Evolutionary conservation across 1,284 basidiomycete genomes (phyloP).

Genomic region (Pseudozyma sp.): DNA sequence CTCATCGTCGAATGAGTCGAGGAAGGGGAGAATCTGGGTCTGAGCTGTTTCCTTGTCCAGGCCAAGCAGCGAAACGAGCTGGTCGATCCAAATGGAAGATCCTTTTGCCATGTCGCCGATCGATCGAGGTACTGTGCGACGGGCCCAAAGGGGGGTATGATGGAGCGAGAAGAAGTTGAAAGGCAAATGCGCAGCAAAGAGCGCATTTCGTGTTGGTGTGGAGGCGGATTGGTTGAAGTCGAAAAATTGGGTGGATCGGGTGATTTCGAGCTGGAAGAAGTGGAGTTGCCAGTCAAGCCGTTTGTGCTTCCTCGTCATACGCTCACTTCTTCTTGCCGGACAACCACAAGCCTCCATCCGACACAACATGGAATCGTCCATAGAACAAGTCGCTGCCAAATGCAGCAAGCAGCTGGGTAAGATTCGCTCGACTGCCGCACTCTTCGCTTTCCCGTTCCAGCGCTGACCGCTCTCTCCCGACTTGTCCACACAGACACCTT

Average conservation of each 20-base stretch:
- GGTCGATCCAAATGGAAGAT: slow-evolving; percentile 37
- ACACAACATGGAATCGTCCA: slow-evolving; percentile 47
- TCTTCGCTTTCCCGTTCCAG: too few relatives aligned
- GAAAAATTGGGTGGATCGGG: too few relatives aligned
- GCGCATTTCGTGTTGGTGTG: too few relatives aligned
- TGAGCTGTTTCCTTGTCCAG: slow-evolving; percentile 44
- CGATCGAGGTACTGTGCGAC: too few relatives aligned
- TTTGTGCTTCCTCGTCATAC: not conserved
- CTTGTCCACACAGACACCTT: slow-evolving; percentile 39
- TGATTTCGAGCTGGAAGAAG: too few relatives aligned
- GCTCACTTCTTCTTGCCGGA: not conserved
- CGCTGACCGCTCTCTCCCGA: not conserved
- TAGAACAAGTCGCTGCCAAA: slow-evolving; percentile 55
- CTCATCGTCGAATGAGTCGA: slow-evolving; percentile 47
- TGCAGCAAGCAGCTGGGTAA: slow-evolving; percentile 54
- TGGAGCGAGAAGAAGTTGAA: too few relatives aligned
- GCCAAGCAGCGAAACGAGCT: slow-evolving; percentile 42
- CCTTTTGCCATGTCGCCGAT: slow-evolving; percentile 31
- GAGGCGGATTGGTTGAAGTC: too few relatives aligned
- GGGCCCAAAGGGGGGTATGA: not conserved
- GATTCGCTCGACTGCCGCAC: not conserved
- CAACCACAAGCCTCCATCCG: too few relatives aligned
- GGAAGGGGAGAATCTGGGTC: slow-evolving; percentile 48
- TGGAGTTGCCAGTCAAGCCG: too few relatives aligned
- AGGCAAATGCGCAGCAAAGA: too few relatives aligned